Percentiles rank a stretch among this genome's conserved stretches.
Evolutionary conservation across 768 basidiomycete species (phyloP).

Genomic region (Tremella mesenterica): DNA sequence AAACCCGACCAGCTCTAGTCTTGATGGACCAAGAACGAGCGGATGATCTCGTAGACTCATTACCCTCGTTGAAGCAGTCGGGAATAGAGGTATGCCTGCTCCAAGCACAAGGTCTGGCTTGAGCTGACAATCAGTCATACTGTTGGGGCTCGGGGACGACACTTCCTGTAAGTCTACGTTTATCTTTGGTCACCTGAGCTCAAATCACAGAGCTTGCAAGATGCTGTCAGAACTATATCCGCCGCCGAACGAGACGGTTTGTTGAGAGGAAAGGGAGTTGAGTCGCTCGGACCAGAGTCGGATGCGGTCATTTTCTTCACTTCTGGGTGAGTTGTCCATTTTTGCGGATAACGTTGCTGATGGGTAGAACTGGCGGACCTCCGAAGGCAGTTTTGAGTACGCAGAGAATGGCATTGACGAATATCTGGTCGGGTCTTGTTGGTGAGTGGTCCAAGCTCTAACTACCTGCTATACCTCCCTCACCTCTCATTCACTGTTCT

Average conservation of each 20-base stretch:
- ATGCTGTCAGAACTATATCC: no score
- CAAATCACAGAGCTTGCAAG: no score
- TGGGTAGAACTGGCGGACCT: slow-evolving; percentile 25
- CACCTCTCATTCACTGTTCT: no score
- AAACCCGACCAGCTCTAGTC: slow-evolving; percentile 20
- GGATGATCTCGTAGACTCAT: slow-evolving; percentile 10
- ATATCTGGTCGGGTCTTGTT: slow-evolving; percentile 35
- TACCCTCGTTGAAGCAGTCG: no score
- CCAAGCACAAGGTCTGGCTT: slow-evolving; percentile 8
- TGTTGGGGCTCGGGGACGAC: no score
- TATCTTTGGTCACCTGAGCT: no score
- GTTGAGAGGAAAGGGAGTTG: slow-evolving; percentile 7
- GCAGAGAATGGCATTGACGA: slow-evolving; percentile 35
- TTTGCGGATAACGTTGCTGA: neutral
- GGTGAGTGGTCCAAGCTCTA: slow-evolving; percentile 29
- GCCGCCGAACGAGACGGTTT: no score
- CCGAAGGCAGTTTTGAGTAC: slow-evolving; percentile 39
- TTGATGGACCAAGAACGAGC: slow-evolving; percentile 27
- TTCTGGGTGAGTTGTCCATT: slow-evolving; percentile 22
- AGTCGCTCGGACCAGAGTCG: slow-evolving; percentile 23
- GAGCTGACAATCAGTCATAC: slow-evolving; percentile 1
- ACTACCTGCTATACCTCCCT: no score
- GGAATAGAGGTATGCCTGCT: no score
- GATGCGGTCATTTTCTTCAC: slow-evolving; percentile 39
- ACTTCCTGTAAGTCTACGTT: no score